These are phyloP conservation scores for Solanum chaucha DNA, from an alignment of 257 asterid species.

Conservation along the genomic window DNA sequence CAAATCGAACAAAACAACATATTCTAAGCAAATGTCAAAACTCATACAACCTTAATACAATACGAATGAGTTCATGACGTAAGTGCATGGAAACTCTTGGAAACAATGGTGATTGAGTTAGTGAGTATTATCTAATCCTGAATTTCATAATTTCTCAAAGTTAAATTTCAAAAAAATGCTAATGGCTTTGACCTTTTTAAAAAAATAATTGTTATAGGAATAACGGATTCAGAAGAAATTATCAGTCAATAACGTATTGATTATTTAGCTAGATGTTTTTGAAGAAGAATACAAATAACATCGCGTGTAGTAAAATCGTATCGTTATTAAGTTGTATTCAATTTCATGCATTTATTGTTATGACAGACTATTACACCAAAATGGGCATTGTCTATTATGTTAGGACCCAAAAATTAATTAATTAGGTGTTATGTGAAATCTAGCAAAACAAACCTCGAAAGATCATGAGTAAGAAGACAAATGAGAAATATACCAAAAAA, in stretches of 20 bases:
- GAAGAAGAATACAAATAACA: too few relatives aligned
- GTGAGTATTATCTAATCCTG: not conserved
- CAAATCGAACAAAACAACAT: not conserved
- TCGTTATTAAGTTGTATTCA: not conserved
- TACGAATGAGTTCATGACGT: too few relatives aligned
- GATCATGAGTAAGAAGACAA: too few relatives aligned
- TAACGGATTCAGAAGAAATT: not conserved
- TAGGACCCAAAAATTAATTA: too few relatives aligned
- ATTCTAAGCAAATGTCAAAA: not conserved
- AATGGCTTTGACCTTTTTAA: not conserved
- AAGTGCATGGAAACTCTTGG: too few relatives aligned
- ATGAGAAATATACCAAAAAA: too few relatives aligned
- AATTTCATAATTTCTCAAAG: not conserved
- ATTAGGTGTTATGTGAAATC: too few relatives aligned
- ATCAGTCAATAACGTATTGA: not conserved
- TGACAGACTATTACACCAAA: not conserved
- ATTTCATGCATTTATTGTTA: not conserved
- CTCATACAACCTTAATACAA: too few relatives aligned
- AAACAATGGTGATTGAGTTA: not conserved
- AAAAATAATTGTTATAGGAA: not conserved
- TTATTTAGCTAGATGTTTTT: not conserved
- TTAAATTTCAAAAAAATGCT: too few relatives aligned
- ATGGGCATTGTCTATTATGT: not conserved
- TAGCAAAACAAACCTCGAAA: too few relatives aligned
- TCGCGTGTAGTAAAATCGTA: not conserved